Evolutionary conservation across 371 early-diverging fungal genomes (phyloP), one percentile per base, ranked within the genome.

Genomic region (Batkoa obscura): DNA sequence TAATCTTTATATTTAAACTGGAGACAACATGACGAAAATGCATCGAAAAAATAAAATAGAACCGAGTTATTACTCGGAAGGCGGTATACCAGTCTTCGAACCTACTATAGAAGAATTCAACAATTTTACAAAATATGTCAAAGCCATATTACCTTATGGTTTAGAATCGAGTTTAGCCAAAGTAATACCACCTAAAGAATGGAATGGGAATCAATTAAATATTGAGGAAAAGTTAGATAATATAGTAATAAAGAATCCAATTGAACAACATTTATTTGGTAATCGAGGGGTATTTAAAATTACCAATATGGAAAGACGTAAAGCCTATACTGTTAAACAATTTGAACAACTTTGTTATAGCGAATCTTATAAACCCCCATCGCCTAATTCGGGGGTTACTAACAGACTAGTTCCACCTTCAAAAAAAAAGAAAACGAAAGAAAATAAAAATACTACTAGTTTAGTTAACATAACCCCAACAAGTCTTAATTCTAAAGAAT

Each of bases 101-200:
- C 96, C 96, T 1, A 87, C 82, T n/a, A 65, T 72, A 62, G 84
- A 82, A 15, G 78, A 95, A 70, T 95, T 93, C 66, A 70, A 71
- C 48, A 83, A 90, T 68, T 96, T 96, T 66, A 70, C 74, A 8
- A 61, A 63, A 2, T 87, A 88, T 63, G 76, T 90, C 50, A 65
- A 74, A 32, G 71, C 81, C 9, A 83, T 91, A 56, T 88, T 90
- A 59, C 66, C 70, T 36, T 83, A 77, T 46, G 90, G 90, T 36
- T 63, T 69, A 52, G 66, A 68, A 36, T 78, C 81, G 1, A 94
- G 95, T 10, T 68, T 95, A 34, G 82, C 83, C 62, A 95, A 95
- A 66, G 72, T 95, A 42, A 80, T 93, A 32, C 94, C 96, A 31
- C 96, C 96, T 3, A 62, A 66, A 51, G 83, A 83, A 66, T 95